Percentiles rank a stretch among this genome's conserved stretches.
phyloP scores from a whole-genome alignment of 176 grass and related monocot species.

The Eremochloa ophiuroides region DNA sequence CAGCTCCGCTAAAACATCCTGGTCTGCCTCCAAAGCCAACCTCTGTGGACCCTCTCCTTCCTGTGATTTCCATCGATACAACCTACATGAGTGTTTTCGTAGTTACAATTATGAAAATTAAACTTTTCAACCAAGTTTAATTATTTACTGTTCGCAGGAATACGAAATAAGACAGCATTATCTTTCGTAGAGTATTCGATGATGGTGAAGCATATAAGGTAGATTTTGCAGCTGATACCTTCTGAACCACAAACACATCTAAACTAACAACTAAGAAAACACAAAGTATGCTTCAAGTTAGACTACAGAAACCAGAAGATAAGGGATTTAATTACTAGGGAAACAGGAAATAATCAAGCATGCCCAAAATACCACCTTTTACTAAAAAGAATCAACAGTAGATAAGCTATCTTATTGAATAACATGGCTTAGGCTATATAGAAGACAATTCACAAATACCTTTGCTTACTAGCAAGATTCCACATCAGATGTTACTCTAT shows the following conservation, averaged over 20 bases:
- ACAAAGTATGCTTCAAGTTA: not conserved
- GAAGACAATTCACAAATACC: not conserved
- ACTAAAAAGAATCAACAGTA: not conserved
- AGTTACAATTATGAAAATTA: not conserved
- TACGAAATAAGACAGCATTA: not conserved
- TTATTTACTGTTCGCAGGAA: not conserved
- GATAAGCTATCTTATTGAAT: not conserved
- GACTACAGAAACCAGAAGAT: not conserved
- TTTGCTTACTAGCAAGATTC: not conserved
- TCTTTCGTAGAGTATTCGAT: not conserved
- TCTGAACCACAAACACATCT: not conserved
- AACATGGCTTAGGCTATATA: not conserved
- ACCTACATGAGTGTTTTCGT: slow-evolving; percentile 43
- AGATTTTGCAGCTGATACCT: not conserved
- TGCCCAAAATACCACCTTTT: not conserved
- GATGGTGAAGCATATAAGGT: not conserved
- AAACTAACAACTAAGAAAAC: not conserved
- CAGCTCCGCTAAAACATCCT: slow-evolving; percentile 46
- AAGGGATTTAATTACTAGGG: not conserved
- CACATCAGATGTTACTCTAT: not conserved
- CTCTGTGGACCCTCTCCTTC: slow-evolving; percentile 24
- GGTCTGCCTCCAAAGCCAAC: slow-evolving; percentile 47
- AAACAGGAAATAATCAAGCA: not conserved
- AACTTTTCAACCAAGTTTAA: not conserved
- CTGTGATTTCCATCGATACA: slow-evolving; percentile 60